These are phyloP conservation scores for Nelumbo lutea DNA, from an alignment of 164 flowering plant species.

Conservation along the genomic window DNA sequence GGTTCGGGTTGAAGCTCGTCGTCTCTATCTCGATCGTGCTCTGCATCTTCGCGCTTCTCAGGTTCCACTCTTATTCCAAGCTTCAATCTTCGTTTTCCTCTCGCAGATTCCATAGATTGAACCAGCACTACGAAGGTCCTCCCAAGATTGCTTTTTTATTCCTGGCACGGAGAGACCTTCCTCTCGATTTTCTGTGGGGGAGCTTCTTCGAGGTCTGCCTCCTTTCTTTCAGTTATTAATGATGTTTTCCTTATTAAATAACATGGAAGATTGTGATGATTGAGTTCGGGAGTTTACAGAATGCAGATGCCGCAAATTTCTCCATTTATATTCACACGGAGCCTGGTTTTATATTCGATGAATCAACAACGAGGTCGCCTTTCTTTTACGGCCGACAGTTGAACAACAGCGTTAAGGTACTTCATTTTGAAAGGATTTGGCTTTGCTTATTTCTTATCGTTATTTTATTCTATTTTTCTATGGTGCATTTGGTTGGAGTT, in stretches of 20 bases:
- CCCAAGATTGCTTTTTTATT: slow-evolving; percentile 82
- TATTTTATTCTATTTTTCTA: too few relatives aligned
- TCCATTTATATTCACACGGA: slow-evolving; percentile 77
- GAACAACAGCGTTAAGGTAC: slow-evolving; percentile 60
- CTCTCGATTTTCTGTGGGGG: slow-evolving; percentile 93
- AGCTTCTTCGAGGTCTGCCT: slow-evolving; percentile 65
- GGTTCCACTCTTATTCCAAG: slow-evolving; percentile 29
- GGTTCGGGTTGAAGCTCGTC: slow-evolving; percentile 48
- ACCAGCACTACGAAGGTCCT: slow-evolving; percentile 29
- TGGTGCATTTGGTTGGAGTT: not conserved
- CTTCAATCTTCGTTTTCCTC: slow-evolving; percentile 6
- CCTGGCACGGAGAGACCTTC: slow-evolving; percentile 59
- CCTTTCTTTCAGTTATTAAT: not conserved
- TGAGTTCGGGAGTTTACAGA: slow-evolving; percentile 18
- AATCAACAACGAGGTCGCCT: slow-evolving; percentile 58
- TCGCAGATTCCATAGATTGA: slow-evolving; percentile 16
- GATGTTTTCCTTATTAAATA: not conserved
- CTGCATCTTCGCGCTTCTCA: slow-evolving; percentile 37
- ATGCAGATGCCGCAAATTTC: slow-evolving; percentile 44
- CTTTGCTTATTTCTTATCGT: too few relatives aligned
- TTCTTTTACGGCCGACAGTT: slow-evolving; percentile 67
- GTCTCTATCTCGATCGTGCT: slow-evolving; percentile 32
- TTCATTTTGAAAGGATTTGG: not conserved
- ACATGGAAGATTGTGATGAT: not conserved
- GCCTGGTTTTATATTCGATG: slow-evolving; percentile 83